Evolutionary conservation across 768 basidiomycete genomes (phyloP).

Genomic region (Boletellus emodensis): DNA sequence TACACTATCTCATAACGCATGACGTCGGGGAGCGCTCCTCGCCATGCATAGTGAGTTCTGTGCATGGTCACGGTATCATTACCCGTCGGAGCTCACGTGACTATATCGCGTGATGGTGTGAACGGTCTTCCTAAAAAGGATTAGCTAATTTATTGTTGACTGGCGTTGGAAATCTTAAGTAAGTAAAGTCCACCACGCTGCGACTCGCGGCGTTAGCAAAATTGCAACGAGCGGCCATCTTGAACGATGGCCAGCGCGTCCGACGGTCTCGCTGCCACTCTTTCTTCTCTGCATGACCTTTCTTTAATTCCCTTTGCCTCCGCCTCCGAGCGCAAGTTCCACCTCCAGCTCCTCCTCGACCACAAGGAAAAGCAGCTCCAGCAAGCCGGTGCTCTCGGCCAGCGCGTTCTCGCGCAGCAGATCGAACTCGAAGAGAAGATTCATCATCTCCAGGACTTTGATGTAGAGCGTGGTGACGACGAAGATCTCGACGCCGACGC

Average conservation of each 20-base stretch:
- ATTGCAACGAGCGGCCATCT: slow-evolving; percentile 12
- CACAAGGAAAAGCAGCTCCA: slow-evolving; percentile 90
- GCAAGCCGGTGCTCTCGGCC: slow-evolving; percentile 87
- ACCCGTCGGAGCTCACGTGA: not conserved
- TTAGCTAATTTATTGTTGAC: not conserved
- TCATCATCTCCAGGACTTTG: slow-evolving; percentile 70
- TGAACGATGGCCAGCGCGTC: slow-evolving; percentile 40
- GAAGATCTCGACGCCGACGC: slow-evolving; percentile 63
- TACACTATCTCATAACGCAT: no score
- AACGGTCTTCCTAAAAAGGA: slow-evolving; percentile 4
- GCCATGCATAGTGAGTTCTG: no score
- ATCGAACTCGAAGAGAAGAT: slow-evolving; percentile 90
- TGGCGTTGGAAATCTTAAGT: not conserved
- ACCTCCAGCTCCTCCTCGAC: slow-evolving; percentile 72
- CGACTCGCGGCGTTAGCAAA: slow-evolving; percentile 4
- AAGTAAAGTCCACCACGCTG: slow-evolving; percentile 2
- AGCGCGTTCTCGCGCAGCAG: slow-evolving; percentile 90
- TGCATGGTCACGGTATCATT: no score
- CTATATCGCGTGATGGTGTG: not conserved
- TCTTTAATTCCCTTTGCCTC: slow-evolving; percentile 41
- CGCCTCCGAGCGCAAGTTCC: slow-evolving; percentile 56
- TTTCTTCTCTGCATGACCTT: slow-evolving; percentile 42
- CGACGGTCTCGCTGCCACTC: slow-evolving; percentile 30
- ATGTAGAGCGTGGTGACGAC: slow-evolving; percentile 59
- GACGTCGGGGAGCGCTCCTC: no score